A percentile compares a stretch with the other conserved stretches of the same genome.
Evolutionary conservation across 2,329 filamentous ascomycete genomes (phyloP).

Genomic region (Aspergillus quadricinctus): DNA sequence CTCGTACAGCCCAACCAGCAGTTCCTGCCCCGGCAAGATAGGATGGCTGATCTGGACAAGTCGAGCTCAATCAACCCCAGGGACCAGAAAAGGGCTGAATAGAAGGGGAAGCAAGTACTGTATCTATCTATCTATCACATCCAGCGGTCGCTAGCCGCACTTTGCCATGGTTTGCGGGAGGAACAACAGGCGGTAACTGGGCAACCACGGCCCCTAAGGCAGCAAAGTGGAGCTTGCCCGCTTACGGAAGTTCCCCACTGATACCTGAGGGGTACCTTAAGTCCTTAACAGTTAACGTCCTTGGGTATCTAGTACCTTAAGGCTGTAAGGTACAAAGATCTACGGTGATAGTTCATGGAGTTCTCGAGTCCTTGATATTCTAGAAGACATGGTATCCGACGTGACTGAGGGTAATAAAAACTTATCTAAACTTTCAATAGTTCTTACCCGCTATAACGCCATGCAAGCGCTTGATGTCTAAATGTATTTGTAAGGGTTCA

Average conservation of each 20-base stretch:
- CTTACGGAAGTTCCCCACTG: neutral
- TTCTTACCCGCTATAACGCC: neutral
- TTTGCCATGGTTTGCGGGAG: slow-evolving; percentile 19
- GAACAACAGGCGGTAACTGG: too few species aligned
- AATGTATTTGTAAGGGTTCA: slow-evolving; percentile 99
- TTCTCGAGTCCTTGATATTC: neutral
- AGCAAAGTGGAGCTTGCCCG: neutral
- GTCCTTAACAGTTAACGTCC: too few species aligned
- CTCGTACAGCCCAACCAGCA: slow-evolving; percentile 12
- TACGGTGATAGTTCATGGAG: neutral
- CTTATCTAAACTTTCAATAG: neutral
- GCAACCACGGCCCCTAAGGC: slow-evolving; percentile 18
- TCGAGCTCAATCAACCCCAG: slow-evolving; percentile 1
- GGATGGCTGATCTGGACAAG: slow-evolving; percentile 12
- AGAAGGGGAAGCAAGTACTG: slow-evolving; percentile 1
- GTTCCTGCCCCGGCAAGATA: slow-evolving; percentile 9
- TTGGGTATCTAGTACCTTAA: too few species aligned
- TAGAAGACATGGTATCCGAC: neutral
- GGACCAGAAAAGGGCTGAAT: neutral
- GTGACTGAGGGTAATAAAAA: neutral
- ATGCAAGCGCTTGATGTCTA: slow-evolving; percentile 16
- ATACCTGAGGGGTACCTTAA: too few species aligned
- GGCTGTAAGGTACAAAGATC: neutral
- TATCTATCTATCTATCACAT: slow-evolving; percentile 11
- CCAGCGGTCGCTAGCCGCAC: slow-evolving; percentile 14